Base-by-base conservation (phyloP, 148 eudicot species). In the Agrostemma githago region DNA sequence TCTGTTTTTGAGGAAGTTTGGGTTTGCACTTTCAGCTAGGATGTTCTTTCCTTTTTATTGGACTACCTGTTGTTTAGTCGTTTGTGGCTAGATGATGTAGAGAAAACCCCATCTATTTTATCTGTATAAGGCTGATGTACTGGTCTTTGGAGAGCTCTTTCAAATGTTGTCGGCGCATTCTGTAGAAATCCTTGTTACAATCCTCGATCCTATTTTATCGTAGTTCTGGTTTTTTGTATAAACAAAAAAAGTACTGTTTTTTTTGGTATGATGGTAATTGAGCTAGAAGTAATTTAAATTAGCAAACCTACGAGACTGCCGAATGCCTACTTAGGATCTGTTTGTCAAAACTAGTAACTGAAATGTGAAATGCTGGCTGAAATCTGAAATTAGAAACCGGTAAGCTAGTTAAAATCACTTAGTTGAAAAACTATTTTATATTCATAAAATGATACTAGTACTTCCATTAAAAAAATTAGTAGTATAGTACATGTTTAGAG, bases 1-100 rank as follows among this genome's bases (percentile, higher is more conserved):
- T 19, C 57, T 6, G 71, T 2, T 74, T 54, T 53, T 48, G n/a
- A 44, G 46, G 63, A 70, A 15, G 56, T 58, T 62, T n/a, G 12
- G 51, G 37, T 68, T 70, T 41, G 10, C 61, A 70, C 72, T 54
- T 17, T 58, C 59, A 38, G 60, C 61, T 11, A 69, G 11, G 68
- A 76, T 58, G 74, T 61, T 69, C 34, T 44, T 60, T 40, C 11
- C 67, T 68, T 48, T 43, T 19, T 62, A 57, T 67, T 51, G 1
- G 8, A 51, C 56, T 51, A 15, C 56, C 3, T 51, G 3, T 51
- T 51, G 15, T 51, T 51, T 51, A 51, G 15, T 51, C 56, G 14
- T 51, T 51, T 51, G 34, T 26, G 56, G 16, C 56, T 51, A 51
- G 56, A 51, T 26, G 20, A 57, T 54, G 14, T 57, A 57, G 60